Evolutionary conservation across 192 early-diverging fungal genomes (phyloP), one percentile per base, ranked within the genome.

Genomic region (Umbelopsis isabellina): DNA sequence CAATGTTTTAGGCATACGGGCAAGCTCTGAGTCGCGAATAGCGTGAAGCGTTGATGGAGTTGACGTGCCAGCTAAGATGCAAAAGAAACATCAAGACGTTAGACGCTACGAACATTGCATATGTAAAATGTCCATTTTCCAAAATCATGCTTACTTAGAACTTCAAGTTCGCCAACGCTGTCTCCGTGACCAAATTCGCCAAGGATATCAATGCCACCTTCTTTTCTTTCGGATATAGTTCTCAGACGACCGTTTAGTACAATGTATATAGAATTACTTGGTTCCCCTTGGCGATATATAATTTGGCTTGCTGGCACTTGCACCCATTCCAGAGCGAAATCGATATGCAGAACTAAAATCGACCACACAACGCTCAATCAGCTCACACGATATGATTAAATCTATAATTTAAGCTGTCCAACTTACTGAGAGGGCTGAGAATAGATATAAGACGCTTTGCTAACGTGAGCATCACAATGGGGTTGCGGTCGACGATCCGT

Each of bases 11-110:
- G 98, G 98, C 82, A 99, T 92, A 13, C 97, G 87, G 21, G 95
- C 95, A 23, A 98, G 86, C 80, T 99, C 97, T 0, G 95, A 91
- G 75, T 98, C 98, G 48, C 98, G 91, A 71, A 99, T 99, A 2
- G 98, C 98, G 71, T 99, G 97, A 25, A 98, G 82, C 6, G 95
- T 99, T 21, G 90, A 91, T 20, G 87, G 86, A 49, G 92, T 88
- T 3, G 88, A 86, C 13, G 84, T 80, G 30, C 80, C 85, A 73
- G 86, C 82, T 83, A 68, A 12, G 41, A 21, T 30, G 27, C 27
- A 41, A 46, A n/a, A 49, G 9, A 50, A 65, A 51, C 27, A 30
- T 30, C 27, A 30, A 30, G 27, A 2, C 27, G 27, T 71, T 47
- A 71, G 64, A 50, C 6, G 37, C 27, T 46, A 68, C 47, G 65